Conservation (phyloP, 352 stramenopile species). For the Pythium guiyangense region DNA sequence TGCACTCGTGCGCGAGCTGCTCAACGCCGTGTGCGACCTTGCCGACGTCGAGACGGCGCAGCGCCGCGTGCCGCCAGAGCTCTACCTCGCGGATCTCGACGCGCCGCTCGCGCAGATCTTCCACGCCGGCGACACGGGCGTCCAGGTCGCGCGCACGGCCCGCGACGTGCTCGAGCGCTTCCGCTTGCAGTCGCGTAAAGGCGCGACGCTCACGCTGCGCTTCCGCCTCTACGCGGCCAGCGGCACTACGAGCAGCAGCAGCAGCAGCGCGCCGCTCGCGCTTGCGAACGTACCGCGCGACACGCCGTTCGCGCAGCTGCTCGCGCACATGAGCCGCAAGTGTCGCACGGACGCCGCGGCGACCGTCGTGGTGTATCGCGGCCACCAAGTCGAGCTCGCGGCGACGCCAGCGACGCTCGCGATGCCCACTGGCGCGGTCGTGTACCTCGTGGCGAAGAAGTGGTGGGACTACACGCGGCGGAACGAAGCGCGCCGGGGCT, state of each 20-base stretch:
- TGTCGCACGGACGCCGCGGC: conserved; percentile 21
- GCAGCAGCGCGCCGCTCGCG: conserved; percentile 13
- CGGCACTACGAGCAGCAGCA: conserved; percentile 7
- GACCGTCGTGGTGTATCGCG: conserved; percentile 37
- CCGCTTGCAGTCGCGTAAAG: conserved; percentile 33
- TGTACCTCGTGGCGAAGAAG: conserved; percentile 41
- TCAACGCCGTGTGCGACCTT: conserved; percentile 42
- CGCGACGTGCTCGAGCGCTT: conserved; percentile 18
- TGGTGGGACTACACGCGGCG: conserved; percentile 56
- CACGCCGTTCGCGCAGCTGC: conserved; percentile 24
- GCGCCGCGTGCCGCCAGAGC: conserved; percentile 12
- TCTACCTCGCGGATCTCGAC: conserved; percentile 19
- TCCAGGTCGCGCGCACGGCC: conserved; percentile 11
- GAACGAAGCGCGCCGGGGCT: conserved; percentile 40
- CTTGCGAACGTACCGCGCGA: conserved; percentile 31
- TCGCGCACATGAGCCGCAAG: conserved; percentile 37
- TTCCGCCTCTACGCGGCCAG: conserved; percentile 28
- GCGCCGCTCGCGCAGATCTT: conserved; percentile 14
- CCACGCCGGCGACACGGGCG: conserved; percentile 7
- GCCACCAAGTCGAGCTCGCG: conserved; percentile 31
- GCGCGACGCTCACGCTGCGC: conserved; percentile 34
- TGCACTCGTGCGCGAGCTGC: conserved; percentile 42
- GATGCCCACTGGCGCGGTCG: conserved; percentile 35
- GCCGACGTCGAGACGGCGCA: conserved; percentile 32
- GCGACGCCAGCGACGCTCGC: conserved; percentile 25